Evolutionary conservation across 192 early-diverging fungal genomes (phyloP).

Genomic region (Mortierella hygrophila): DNA sequence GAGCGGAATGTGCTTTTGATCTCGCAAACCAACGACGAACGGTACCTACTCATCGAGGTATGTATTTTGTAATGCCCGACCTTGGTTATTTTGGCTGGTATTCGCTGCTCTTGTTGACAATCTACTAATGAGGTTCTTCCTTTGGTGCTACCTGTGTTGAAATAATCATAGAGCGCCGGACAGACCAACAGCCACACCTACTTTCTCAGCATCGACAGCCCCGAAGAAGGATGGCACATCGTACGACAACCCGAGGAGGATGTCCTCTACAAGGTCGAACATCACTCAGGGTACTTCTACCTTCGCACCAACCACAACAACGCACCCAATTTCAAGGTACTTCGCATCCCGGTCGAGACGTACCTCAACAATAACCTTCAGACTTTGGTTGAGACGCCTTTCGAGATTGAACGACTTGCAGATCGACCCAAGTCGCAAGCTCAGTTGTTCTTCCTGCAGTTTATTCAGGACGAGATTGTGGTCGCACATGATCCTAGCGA

Average conservation of each 20-base stretch:
- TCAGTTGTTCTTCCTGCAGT: not conserved
- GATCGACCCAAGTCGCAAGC: not conserved
- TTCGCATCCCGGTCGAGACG: conserved; percentile 24
- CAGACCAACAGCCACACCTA: conserved; percentile 30
- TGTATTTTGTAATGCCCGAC: too few relatives aligned
- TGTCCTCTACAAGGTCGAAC: conserved; percentile 46
- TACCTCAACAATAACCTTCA: not conserved
- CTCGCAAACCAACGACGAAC: conserved; percentile 20
- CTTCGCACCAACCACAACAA: conserved; percentile 32
- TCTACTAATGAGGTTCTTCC: not conserved
- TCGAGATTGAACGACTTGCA: not conserved
- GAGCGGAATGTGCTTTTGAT: conserved; percentile 23
- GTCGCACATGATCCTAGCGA: conserved; percentile 21
- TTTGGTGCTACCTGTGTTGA: not conserved
- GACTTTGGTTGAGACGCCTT: not conserved
- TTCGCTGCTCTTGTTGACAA: not conserved
- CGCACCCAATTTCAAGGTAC: conserved; percentile 32
- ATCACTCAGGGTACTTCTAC: conserved; percentile 51
- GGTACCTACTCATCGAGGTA: conserved; percentile 41
- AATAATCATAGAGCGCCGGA: conserved; percentile 21
- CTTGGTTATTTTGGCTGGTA: not conserved
- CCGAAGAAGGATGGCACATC: conserved; percentile 34
- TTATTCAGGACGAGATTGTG: conserved; percentile 15
- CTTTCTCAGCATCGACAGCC: conserved; percentile 28
- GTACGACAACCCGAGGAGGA: conserved; percentile 21